phyloP scores from a whole-genome alignment of 2,329 filamentous ascomycete genomes.

The Tolypocladium paradoxum region DNA sequence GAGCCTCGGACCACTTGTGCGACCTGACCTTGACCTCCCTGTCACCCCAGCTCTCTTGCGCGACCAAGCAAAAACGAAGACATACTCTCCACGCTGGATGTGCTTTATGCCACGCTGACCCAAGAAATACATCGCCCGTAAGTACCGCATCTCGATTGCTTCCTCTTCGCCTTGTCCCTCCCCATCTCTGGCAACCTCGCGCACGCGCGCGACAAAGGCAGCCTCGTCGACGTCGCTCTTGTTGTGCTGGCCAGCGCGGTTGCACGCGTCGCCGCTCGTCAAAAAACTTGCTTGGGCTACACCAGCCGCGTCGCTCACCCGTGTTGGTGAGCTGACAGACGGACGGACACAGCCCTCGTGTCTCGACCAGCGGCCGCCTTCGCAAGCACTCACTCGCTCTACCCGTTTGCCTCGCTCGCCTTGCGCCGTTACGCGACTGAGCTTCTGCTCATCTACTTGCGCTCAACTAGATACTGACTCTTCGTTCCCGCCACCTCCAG shows the following conservation, averaged over 20 bases:
- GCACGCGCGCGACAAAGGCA: neutral
- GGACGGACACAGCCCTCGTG: slow-evolving; percentile 2
- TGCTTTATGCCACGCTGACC: slow-evolving; percentile 14
- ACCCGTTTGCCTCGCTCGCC: slow-evolving; percentile 5
- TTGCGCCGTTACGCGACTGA: slow-evolving; percentile 3
- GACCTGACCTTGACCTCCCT: slow-evolving; percentile 10
- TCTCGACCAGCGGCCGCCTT: slow-evolving; percentile 6
- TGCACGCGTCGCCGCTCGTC: slow-evolving; percentile 7
- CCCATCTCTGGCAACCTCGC: neutral
- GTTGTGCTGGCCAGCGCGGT: slow-evolving; percentile 3
- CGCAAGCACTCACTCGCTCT: slow-evolving; percentile 4
- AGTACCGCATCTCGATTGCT: slow-evolving; percentile 3
- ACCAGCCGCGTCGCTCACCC: slow-evolving; percentile 11
- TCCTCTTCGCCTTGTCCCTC: slow-evolving; percentile 1
- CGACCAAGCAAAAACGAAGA: slow-evolving; percentile 9
- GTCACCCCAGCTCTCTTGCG: slow-evolving; percentile 7
- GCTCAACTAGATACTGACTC: slow-evolving; percentile 13
- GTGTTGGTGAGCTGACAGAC: slow-evolving; percentile 4
- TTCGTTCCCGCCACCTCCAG: slow-evolving; percentile 21
- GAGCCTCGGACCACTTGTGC: slow-evolving; percentile 11
- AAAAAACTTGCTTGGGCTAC: slow-evolving; percentile 8
- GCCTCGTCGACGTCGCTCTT: slow-evolving; percentile 1
- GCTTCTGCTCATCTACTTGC: slow-evolving; percentile 5
- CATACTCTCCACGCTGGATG: slow-evolving; percentile 11
- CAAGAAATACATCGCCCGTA: slow-evolving; percentile 14